Base-by-base conservation (phyloP, 2,329 filamentous ascomycete genomes). In the Cercospora sp. region DNA sequence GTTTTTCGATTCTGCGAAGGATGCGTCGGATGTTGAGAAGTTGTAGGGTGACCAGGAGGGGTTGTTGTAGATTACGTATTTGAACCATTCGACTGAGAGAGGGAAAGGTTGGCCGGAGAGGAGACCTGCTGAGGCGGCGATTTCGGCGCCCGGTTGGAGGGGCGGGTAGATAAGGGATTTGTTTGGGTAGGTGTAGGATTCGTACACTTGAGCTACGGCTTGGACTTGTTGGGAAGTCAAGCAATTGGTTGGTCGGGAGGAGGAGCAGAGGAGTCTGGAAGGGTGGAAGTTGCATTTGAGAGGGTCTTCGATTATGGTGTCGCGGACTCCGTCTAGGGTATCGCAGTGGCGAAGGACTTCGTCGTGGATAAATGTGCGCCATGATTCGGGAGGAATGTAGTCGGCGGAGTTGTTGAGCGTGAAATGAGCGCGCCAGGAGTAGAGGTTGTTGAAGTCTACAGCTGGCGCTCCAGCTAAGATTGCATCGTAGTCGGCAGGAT, bases 401-500 rank as follows among this genome's bases (percentile, higher is more conserved):
- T 26, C 33, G 3, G n/a, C 2, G 10, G 58, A 60, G 18, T 5
- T 42, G 12, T 60, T 60, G 20, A 40, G 58, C 6, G 58, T 20
- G 26, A 60, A 60, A 10, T 60, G 58, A 1, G 33, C 58, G 7
- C 58, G 28, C 33, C 58, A 60, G 9, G 58, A 60, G 31, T 60
- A 60, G 3, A 36, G 16, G 20, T 60, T 80, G 78, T 51, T 86
- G 71, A 70, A 84, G 81, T 48, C 76, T 79, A 2, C 79, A 83
- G 83, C 79, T 16, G 81, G 77, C 5, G 80, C 84, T 6, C 84
- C 84, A 13, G 85, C 82, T 2, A 87, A 72, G 16, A 85, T 79
- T 16, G 86, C 86, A 69, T 87, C 85, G 64, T 87, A 87, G 68
- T 87, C 85, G 0, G 82, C 76, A 0, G 86, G 85, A 67, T 82